A percentile compares a stretch with the other conserved stretches of the same genome.
These are phyloP conservation scores for Rubia tinctorum DNA, from an alignment of 305 asterid species.

Conservation along the genomic window DNA sequence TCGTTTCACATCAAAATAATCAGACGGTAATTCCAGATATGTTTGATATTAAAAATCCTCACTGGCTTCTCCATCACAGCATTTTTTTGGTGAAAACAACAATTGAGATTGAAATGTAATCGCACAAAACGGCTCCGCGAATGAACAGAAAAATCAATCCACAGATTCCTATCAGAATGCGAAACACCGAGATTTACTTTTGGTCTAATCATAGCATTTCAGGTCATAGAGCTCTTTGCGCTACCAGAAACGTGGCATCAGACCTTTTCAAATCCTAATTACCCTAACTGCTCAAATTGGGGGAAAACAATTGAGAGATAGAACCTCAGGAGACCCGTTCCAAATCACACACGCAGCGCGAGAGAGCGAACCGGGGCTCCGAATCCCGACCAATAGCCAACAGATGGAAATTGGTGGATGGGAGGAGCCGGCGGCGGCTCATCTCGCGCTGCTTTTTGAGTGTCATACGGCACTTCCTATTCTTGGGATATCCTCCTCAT, in stretches of 20 bases:
- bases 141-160: slow-evolving; percentile 35
- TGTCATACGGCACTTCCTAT: slow-evolving; percentile 99
- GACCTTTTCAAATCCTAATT: slow-evolving; percentile 21
- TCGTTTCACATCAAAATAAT: slow-evolving; percentile 21
- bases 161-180: slow-evolving; percentile 70
- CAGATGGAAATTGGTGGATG: slow-evolving; percentile 33
- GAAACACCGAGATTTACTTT: slow-evolving; percentile 31
- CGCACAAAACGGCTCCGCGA: slow-evolving; percentile 52
- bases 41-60: slow-evolving; percentile 21
- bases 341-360: slow-evolving; percentile 57
- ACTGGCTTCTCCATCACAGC: slow-evolving; percentile 19
- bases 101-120: slow-evolving; percentile 26
- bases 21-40: slow-evolving; percentile 65
- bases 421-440: slow-evolving; percentile 21
- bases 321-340: slow-evolving; percentile 84
- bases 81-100: background rate
- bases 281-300: background rate
- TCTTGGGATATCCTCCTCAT: slow-evolving; percentile 91
- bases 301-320: background rate
- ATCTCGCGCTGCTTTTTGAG: slow-evolving; percentile 37
- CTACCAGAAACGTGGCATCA: slow-evolving; percentile 78
- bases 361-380: background rate
- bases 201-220: slow-evolving; percentile 56
- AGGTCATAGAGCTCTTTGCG: slow-evolving; percentile 31
- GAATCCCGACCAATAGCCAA: slow-evolving; percentile 34